A percentile compares a stretch with the other conserved stretches of the same genome.
Conservation (phyloP, 768 basidiomycete genomes). For the Galerina marginata region DNA sequence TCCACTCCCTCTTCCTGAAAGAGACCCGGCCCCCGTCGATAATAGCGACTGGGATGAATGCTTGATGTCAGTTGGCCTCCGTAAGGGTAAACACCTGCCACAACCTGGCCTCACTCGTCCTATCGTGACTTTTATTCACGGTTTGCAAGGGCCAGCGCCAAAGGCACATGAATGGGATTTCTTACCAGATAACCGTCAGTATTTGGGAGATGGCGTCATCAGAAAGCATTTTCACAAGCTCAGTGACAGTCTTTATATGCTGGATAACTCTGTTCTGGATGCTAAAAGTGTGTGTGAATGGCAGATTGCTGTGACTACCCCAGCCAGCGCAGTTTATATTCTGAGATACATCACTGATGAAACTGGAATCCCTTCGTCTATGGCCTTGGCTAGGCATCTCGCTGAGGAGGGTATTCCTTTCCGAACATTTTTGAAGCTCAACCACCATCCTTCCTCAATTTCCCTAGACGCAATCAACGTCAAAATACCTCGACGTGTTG, state of each 20-base stretch:
- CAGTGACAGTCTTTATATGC: not conserved
- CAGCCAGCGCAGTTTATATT: not conserved
- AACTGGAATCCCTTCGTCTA: not conserved
- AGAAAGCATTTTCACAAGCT: not conserved
- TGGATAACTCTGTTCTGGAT: not conserved
- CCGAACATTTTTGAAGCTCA: not conserved
- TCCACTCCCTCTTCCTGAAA: not conserved
- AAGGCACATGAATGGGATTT: not conserved
- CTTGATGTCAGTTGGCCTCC: not conserved
- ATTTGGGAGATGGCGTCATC: not conserved
- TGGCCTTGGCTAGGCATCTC: not conserved
- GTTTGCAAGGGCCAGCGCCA: not conserved
- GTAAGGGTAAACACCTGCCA: not conserved
- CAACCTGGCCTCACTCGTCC: not conserved
- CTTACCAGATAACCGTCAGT: not conserved
- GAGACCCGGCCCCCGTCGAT: not conserved
- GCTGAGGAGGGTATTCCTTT: slow-evolving; percentile 8
- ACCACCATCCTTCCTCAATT: not conserved
- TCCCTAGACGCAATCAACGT: not conserved
- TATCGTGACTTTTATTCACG: not conserved
- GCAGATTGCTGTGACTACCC: not conserved
- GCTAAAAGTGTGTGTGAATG: not conserved
- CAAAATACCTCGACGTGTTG: not conserved
- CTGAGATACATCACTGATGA: not conserved
- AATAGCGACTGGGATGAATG: not conserved